Evolutionary conservation across 441 rosid genomes (phyloP), one percentile per base, ranked within the genome.

Genomic region (Eutrema salsugineum): DNA sequence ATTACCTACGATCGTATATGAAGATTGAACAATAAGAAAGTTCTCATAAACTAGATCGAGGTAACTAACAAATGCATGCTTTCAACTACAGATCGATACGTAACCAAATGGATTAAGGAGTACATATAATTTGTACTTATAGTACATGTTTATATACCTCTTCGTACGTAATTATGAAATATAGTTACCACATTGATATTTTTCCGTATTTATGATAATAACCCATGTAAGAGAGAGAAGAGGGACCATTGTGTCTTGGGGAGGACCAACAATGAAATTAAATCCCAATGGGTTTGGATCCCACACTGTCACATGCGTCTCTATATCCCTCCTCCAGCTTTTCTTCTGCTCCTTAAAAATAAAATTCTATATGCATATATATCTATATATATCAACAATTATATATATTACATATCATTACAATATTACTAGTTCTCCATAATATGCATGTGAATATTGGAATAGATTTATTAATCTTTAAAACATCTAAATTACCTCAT

Each of bases 241-340:
- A 77, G 80, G 76, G 80, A 77, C 80, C 80, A 77, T 70, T 10
- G 42, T 77, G 80, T 70, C 76, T 57, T 57, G 72, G 30, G 50
- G 68, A 64, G 80, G 80, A 77, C 80, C 80, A 77, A 70, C 80
- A 77, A 58, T 22, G 67, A 70, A 70, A 65, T 70, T 70, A 77
- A 65, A 64, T 50, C 80, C 72, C 72, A 77, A 77, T 77, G 76
- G 67, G 76, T 50, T 77, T 77, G 68, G 80, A 70, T 77, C 80
- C 80, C 80, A 77, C 80, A 64, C 53, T 71, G 72, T 77, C 80
- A 77, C 80, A 70, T 77, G 76, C 75, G 65, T 63, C 75, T 63
- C 74, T 61, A 59, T 66, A 30, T 58, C 60, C 66, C 54, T 58
- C 44, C 44, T 73, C 71, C 51, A 63, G 64, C 72, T 61, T 61